A percentile compares a stretch with the other conserved stretches of the same genome.
Evolutionary conservation across 768 basidiomycete species (phyloP).

Genomic region (Peribolospora baueri): DNA sequence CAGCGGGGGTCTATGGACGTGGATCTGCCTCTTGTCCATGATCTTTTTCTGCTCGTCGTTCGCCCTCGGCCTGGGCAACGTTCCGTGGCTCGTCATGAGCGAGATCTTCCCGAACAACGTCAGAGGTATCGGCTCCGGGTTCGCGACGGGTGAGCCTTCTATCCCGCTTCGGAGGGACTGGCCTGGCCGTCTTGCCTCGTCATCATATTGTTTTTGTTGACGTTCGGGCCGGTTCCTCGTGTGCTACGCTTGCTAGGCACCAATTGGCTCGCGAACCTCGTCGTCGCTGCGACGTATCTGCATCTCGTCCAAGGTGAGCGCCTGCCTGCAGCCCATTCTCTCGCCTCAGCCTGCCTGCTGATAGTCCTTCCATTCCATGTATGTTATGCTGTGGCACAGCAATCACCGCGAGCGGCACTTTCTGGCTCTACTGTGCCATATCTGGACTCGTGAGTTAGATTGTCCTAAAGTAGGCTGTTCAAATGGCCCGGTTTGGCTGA

Average conservation of each 20-base stretch:
- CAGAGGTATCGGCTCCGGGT: background rate
- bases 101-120: constrained; percentile 1
- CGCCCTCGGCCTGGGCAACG: constrained; percentile 8
- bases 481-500: too few relatives aligned
- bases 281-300: constrained; percentile 7
- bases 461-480: too few relatives aligned
- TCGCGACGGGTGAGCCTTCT: background rate
- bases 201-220: background rate
- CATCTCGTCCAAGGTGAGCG: constrained; percentile 3
- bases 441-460: too few relatives aligned
- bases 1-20: background rate
- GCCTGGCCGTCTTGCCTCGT: constrained; percentile 4
- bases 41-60: constrained; percentile 5
- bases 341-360: background rate
- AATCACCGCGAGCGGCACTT: constrained; percentile 6
- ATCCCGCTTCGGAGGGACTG: constrained; percentile 2
- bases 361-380: background rate
- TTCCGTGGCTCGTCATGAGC: constrained; percentile 9
- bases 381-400: background rate
- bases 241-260: background rate
- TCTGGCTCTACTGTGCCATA: constrained; percentile 3
- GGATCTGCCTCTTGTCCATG: constrained; percentile 4
- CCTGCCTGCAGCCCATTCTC: background rate
- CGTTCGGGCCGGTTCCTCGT: background rate
- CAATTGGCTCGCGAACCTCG: constrained; percentile 8